A percentile compares a stretch with the other conserved stretches of the same genome.
Conservation (phyloP, 2,329 filamentous ascomycete genomes). For the Paecilomyces sp. region DNA sequence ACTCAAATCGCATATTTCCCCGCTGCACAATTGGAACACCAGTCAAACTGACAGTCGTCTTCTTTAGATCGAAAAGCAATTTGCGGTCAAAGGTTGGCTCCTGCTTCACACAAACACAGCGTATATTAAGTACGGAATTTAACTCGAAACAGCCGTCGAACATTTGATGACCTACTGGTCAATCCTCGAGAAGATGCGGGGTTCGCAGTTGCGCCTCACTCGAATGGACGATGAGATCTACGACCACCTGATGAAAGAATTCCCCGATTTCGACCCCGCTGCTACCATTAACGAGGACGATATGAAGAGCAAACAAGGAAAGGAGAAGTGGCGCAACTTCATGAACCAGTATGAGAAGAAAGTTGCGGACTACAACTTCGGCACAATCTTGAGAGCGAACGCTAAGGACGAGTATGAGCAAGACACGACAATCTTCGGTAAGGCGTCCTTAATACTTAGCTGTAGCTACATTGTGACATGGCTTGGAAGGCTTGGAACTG, state of each 20-base stretch:
- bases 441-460: constrained; percentile 19
- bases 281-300: constrained; percentile 78
- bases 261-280: constrained; percentile 85
- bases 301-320: constrained; percentile 96
- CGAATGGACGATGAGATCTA: constrained; percentile 94
- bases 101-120: constrained; percentile 2
- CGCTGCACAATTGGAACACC: not conserved
- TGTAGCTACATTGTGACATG: not conserved
- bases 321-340: constrained; percentile 91
- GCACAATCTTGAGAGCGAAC: constrained; percentile 78
- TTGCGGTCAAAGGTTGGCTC: constrained; percentile 78
- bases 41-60: constrained; percentile 5
- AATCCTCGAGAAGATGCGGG: constrained; percentile 83
- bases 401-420: constrained; percentile 79
- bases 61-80: constrained; percentile 91
- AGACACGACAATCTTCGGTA: constrained; percentile 87
- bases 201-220: constrained; percentile 82
- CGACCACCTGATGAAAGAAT: constrained; percentile 77
- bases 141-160: constrained; percentile 59
- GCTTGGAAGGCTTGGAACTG: constrained; percentile 1
- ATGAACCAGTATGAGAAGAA: constrained; percentile 90
- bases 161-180: constrained; percentile 97
- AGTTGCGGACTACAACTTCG: constrained; percentile 97
- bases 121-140: not conserved
- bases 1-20: not conserved